Conservation (phyloP, 768 basidiomycete genomes). For the Boletus coccyginus region DNA sequence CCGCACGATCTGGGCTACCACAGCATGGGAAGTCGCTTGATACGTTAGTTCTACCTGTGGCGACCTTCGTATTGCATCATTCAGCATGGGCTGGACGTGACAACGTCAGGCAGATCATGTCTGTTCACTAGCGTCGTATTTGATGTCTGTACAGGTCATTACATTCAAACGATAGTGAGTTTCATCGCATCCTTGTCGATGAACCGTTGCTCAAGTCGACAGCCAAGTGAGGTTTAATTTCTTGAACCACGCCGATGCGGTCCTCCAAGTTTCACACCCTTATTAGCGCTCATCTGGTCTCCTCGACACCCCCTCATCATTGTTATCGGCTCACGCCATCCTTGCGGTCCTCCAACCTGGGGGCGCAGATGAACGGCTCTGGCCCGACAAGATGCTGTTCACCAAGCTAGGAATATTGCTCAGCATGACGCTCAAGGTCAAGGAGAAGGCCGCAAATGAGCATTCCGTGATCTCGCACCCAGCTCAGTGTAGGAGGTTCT, state of each 20-base stretch:
- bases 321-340: conserved; percentile 58
- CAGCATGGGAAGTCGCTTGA: conserved; percentile 85
- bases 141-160: conserved; percentile 50
- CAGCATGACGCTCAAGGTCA: conserved; percentile 68
- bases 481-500: too few species aligned
- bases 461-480: conserved; percentile 72
- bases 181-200: conserved; percentile 63
- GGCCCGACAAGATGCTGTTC: conserved; percentile 44
- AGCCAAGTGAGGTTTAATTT: conserved; percentile 51
- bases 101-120: conserved; percentile 47
- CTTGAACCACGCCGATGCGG: background rate
- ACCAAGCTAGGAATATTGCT: conserved; percentile 62
- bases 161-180: conserved; percentile 58
- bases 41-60: conserved; percentile 93
- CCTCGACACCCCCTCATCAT: conserved; percentile 67
- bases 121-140: too few species aligned
- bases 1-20: conserved; percentile 73
- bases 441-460: conserved; percentile 67
- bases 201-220: conserved; percentile 59
- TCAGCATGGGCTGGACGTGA: conserved; percentile 56
- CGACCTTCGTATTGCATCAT: conserved; percentile 73
- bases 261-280: conserved; percentile 8
- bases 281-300: too few species aligned
- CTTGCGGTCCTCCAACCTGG: conserved; percentile 53
- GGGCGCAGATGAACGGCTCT: conserved; percentile 29